Base-by-base conservation (phyloP, 106 monocot genomes). In the Dioscorea alata region DNA sequence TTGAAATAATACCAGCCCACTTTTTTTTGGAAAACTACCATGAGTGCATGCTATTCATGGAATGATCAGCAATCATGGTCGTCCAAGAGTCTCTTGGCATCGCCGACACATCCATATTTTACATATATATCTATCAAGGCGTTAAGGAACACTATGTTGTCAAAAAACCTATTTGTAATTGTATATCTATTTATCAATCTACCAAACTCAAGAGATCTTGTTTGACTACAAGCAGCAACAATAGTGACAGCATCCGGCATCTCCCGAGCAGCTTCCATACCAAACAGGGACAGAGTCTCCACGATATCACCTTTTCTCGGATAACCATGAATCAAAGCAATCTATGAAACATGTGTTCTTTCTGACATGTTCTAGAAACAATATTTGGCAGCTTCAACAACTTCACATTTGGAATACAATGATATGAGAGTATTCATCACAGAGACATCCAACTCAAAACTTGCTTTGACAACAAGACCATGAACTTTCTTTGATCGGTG, bases 1-100 rank as follows among this genome's bases (percentile, higher is more conserved):
- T 68, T n/a, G n/a, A 83, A 72, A 53, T 69, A 71, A 13, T 64
- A 19, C 34, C 49, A 52, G 6, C 75, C 83, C 58, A n/a, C n/a
- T n/a, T n/a, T 70, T 60, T 16, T 79, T 58, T 6, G 79, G 75
- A 23, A 75, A 65, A 18, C 83, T 79, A 12, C 74, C 79, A 79
- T 79, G 83, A 12, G 58, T 52, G 35, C 83, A 83, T 22, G 83
- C 83, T 79, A 54, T 83, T 83, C 65, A 79, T 35, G 20, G 75
- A 79, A 56, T 66, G 72, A 12, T 79, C 83, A 4, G 61, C 6
- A 10, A 83, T 75, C 79, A 83, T 79, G 8, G 67, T 32, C 17
- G 79, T 83, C 79, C 79, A 83, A 59, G 83, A 83, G 56, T 58
- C 52, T 74, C 50, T 49, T 56, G 23, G 83, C 75, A 51, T 72